These are phyloP conservation scores for Platanthera guangdongensis DNA, from an alignment of 106 monocot genomes.

Conservation along the genomic window DNA sequence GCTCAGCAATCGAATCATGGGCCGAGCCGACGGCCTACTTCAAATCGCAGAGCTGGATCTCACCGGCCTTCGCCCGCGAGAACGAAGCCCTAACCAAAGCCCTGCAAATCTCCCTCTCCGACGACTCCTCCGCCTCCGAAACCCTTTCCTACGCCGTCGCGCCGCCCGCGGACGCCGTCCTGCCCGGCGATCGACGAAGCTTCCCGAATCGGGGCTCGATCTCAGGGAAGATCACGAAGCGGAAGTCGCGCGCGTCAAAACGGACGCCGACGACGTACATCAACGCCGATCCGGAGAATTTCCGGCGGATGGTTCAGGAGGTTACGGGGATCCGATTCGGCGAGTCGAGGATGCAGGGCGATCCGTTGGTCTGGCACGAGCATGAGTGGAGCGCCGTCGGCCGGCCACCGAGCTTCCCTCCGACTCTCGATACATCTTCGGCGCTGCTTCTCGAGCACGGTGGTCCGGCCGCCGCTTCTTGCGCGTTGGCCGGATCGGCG, in stretches of 20 bases:
- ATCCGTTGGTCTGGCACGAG: conserved; percentile 7
- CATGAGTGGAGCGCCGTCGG: conserved; percentile 5
- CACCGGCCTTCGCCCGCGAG: conserved; percentile 28
- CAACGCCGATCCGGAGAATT: conserved; percentile 48
- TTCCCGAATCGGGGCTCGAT: not conserved
- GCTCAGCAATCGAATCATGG: not conserved
- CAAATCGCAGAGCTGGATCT: conserved; percentile 2
- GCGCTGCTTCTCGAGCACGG: conserved; percentile 16
- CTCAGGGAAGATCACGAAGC: conserved; percentile 27
- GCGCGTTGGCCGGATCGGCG: not conserved
- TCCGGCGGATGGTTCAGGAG: conserved; percentile 71
- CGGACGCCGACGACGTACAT: conserved; percentile 48
- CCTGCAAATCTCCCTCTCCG: conserved; percentile 50
- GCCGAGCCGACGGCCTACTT: not conserved
- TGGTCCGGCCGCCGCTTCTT: too few relatives aligned
- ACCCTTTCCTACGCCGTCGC: conserved; percentile 1
- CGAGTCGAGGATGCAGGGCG: not conserved
- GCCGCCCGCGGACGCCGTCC: conserved; percentile 1
- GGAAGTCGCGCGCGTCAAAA: conserved; percentile 36
- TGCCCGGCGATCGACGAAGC: not conserved
- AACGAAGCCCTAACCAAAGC: conserved; percentile 48
- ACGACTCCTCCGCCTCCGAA: conserved; percentile 23
- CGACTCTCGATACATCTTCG: conserved; percentile 55
- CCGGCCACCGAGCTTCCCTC: conserved; percentile 9
- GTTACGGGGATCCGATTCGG: conserved; percentile 39